Evolutionary conservation across 371 early-diverging fungal species (phyloP).

Genomic region (Saksenaea oblongispora): DNA sequence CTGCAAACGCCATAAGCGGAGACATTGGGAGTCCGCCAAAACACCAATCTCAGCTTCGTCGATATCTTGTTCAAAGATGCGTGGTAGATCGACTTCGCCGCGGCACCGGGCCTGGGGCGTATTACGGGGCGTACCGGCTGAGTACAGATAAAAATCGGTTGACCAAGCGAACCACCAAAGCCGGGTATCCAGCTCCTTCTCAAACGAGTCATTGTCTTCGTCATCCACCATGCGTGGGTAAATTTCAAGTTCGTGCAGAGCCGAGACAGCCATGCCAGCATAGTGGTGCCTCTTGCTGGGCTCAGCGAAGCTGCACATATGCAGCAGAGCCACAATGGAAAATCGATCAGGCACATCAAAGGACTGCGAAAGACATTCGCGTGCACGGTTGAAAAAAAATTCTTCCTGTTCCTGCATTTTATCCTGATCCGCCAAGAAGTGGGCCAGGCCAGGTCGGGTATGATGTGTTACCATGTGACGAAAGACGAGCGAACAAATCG

Average conservation of each 20-base stretch:
- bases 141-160: constrained; percentile 29
- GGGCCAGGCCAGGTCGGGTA: constrained; percentile 14
- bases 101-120: constrained; percentile 23
- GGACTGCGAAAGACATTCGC: constrained; percentile 31
- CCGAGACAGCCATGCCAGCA: constrained; percentile 31
- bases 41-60: constrained; percentile 32
- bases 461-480: constrained; percentile 38
- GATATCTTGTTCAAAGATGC: constrained; percentile 37
- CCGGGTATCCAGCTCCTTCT: constrained; percentile 40
- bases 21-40: constrained; percentile 20
- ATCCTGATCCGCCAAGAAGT: constrained; percentile 25
- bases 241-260: constrained; percentile 27
- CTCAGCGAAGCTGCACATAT: constrained; percentile 27
- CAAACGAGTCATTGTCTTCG: constrained; percentile 24
- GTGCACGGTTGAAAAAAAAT: constrained; percentile 33
- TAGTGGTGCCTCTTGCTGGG: constrained; percentile 31
- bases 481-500: constrained; percentile 35
- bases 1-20: constrained; percentile 31
- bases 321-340: constrained; percentile 24
- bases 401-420: constrained; percentile 36
- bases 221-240: constrained; percentile 27
- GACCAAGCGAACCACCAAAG: constrained; percentile 47
- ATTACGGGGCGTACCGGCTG: constrained; percentile 30
- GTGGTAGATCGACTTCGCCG: constrained; percentile 32
- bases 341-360: constrained; percentile 40